Conservation (phyloP, 2,329 filamentous ascomycete genomes). For the Arthroderma uncinatum region DNA sequence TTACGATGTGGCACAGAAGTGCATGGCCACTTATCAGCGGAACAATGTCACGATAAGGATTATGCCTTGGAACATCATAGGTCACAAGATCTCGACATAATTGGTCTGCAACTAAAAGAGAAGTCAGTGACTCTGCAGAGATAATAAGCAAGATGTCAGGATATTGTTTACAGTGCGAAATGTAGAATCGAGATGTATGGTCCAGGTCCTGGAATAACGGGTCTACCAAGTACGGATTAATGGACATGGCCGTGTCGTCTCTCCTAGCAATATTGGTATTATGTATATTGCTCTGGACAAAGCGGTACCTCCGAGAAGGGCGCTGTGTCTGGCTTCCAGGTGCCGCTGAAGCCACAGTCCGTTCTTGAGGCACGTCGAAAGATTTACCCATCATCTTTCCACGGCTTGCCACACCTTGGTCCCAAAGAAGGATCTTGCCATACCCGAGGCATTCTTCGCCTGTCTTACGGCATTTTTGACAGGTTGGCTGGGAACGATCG, state of each 20-base stretch:
- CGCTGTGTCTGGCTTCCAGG: not conserved
- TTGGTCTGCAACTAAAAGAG: constrained; percentile 11
- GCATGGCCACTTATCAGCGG: constrained; percentile 7
- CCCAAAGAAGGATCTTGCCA: constrained; percentile 34
- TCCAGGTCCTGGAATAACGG: constrained; percentile 39
- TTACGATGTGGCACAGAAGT: constrained; percentile 4
- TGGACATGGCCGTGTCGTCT: not conserved
- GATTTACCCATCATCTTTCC: constrained; percentile 44
- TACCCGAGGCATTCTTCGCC: constrained; percentile 36
- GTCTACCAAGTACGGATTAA: constrained; percentile 23
- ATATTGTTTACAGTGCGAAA: constrained; percentile 32
- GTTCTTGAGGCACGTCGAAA: constrained; percentile 28
- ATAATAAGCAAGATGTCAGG: not conserved
- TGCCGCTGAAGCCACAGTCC: not conserved
- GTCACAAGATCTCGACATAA: constrained; percentile 5
- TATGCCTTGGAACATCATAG: constrained; percentile 8
- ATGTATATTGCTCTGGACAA: not conserved
- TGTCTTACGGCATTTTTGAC: constrained; percentile 33
- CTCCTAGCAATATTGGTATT: not conserved
- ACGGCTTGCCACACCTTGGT: constrained; percentile 35
- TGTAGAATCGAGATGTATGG: constrained; percentile 36
- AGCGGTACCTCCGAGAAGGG: not conserved
- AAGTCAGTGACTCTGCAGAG: constrained; percentile 8
- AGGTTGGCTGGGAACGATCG: constrained; percentile 33
- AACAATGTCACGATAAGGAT: constrained; percentile 9